Evolutionary conservation across 164 flowering plant species (phyloP).

Genomic region (Hamamelis virginiana): DNA sequence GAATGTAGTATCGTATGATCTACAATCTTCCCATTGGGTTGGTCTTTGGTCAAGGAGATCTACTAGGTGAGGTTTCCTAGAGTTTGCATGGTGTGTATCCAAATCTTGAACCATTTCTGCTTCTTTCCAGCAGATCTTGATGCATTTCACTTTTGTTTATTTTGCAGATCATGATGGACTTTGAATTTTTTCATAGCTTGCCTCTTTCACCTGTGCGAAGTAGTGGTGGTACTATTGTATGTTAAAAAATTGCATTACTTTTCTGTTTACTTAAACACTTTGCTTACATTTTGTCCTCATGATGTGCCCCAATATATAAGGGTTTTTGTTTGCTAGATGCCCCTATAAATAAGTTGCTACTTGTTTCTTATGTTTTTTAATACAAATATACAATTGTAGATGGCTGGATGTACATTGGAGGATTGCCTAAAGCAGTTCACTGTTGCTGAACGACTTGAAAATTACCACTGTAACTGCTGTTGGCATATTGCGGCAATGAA

Average conservation of each 20-base stretch:
- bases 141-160: not conserved
- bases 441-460: conserved; percentile 64
- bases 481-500: conserved; percentile 83
- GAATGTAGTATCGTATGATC: no score
- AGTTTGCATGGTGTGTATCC: no score
- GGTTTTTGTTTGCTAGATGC: conserved; percentile 7
- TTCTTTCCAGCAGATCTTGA: no score
- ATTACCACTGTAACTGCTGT: conserved; percentile 67
- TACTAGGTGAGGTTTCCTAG: not conserved
- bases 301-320: no score
- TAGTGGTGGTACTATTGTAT: conserved; percentile 50
- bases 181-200: conserved; percentile 77
- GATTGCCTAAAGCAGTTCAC: conserved; percentile 71
- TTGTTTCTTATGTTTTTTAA: conserved; percentile 4
- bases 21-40: not conserved
- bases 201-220: conserved; percentile 50
- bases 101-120: no score
- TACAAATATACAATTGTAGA: conserved; percentile 31
- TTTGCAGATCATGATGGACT: conserved; percentile 80
- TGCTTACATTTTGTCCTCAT: not conserved
- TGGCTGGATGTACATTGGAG: conserved; percentile 60
- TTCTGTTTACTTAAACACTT: conserved; percentile 10
- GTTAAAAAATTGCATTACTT: conserved; percentile 25
- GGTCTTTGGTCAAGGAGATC: not conserved
- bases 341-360: not conserved